These are phyloP conservation scores for Pyrus hybrid DNA, from an alignment of 331 rosid species.

Conservation along the genomic window DNA sequence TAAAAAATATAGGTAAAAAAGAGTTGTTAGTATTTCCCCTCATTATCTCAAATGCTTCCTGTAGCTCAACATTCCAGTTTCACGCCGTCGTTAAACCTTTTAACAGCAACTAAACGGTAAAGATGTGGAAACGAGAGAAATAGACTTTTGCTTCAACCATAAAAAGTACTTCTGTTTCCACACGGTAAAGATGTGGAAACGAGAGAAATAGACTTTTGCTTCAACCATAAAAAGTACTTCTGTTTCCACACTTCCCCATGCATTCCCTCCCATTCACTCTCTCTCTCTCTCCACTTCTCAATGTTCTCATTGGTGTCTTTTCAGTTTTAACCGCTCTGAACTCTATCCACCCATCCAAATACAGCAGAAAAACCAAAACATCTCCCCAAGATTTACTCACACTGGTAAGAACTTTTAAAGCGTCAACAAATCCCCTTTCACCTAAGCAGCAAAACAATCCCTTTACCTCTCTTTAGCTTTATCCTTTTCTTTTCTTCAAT, in stretches of 20 bases:
- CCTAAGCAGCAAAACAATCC: not conserved
- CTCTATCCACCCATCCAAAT: not conserved
- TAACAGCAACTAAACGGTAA: conserved; percentile 4
- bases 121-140: not conserved
- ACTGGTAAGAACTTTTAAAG: not conserved
- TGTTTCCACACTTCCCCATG: conserved; percentile 1
- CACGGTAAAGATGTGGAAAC: not conserved
- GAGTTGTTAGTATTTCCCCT: too few species aligned
- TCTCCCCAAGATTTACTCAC: not conserved
- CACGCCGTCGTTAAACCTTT: conserved; percentile 9
- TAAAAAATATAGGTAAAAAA: too few species aligned
- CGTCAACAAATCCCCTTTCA: not conserved
- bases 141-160: conserved; percentile 13
- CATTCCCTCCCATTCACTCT: not conserved
- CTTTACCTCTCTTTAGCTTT: not conserved
- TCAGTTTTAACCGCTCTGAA: not conserved
- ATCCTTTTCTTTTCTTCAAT: not conserved
- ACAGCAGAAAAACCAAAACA: conserved; percentile 16
- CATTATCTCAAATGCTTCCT: not conserved
- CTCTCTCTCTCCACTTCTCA: not conserved
- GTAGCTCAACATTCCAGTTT: not conserved
- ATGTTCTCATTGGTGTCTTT: conserved; percentile 42
- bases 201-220: conserved; percentile 3
- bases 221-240: conserved; percentile 24
- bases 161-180: too few species aligned